phyloP scores from a whole-genome alignment of 129 eudicot genomes.

The Flaveria sonorensis region DNA sequence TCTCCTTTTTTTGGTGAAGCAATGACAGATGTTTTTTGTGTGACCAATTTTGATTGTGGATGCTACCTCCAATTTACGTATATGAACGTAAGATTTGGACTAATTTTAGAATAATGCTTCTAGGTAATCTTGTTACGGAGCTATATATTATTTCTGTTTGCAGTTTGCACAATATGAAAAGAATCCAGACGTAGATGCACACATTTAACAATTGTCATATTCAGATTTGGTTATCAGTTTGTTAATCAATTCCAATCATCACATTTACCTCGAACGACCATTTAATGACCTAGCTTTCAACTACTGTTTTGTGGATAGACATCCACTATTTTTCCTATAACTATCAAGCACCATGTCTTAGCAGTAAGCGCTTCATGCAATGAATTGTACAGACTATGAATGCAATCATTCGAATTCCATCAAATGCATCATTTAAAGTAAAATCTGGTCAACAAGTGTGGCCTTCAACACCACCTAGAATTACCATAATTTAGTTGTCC shows the following conservation, averaged over 20 bases:
- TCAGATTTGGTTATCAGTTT: background rate
- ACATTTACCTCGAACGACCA: background rate
- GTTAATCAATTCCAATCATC: background rate
- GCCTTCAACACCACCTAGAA: conserved; percentile 4
- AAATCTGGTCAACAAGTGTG: background rate
- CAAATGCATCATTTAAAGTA: conserved; percentile 8
- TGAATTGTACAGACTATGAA: conserved; percentile 9
- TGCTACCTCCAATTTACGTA: background rate
- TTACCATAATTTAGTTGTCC: background rate
- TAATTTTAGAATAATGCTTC: background rate
- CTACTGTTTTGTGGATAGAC: background rate
- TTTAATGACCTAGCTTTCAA: background rate
- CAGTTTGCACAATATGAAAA: background rate
- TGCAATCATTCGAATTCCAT: conserved; percentile 6
- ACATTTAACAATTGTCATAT: background rate
- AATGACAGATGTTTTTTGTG: background rate
- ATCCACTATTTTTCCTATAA: background rate
- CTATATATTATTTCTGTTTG: background rate
- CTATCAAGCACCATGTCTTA: background rate
- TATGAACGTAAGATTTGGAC: background rate
- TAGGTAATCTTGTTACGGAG: background rate
- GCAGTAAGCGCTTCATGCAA: background rate
- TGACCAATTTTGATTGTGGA: background rate
- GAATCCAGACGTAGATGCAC: background rate
- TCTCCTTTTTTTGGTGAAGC: conserved; percentile 1